A percentile compares a stretch with the other conserved stretches of the same genome.
Conservation (phyloP, 495 filamentous ascomycete species). For the Penicillium ochrochloron region DNA sequence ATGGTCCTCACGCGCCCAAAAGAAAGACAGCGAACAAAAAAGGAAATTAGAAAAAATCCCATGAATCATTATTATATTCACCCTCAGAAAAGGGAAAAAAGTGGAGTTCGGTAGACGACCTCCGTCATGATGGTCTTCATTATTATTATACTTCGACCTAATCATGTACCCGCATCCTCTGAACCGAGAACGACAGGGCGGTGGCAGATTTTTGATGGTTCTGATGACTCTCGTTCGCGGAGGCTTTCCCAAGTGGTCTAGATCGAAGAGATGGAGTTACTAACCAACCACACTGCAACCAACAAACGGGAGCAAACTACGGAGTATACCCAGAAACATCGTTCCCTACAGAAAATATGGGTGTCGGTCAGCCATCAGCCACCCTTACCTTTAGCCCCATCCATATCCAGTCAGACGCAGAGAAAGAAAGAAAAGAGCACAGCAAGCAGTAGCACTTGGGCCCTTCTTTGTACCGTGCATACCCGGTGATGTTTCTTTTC, state of each 20-base stretch:
- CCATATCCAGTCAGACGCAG: slow-evolving; percentile 7
- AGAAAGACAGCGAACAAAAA: not conserved
- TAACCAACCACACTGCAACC: not conserved
- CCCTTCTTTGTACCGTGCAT: slow-evolving; percentile 29
- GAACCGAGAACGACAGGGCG: slow-evolving; percentile 8
- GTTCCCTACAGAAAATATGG: not conserved
- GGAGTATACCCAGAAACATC: not conserved
- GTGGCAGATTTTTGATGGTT: slow-evolving; percentile 4
- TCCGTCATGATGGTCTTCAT: slow-evolving; percentile 22
- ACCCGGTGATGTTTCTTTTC: slow-evolving; percentile 29
- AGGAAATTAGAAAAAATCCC: not conserved
- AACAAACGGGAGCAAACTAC: not conserved
- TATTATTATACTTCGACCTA: slow-evolving; percentile 4
- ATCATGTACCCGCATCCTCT: slow-evolving; percentile 8
- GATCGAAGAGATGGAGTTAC: slow-evolving; percentile 7
- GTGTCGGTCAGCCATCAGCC: slow-evolving; percentile 7
- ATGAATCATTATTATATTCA: not conserved
- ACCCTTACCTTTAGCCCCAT: slow-evolving; percentile 1
- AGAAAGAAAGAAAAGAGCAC: not conserved
- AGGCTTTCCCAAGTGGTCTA: slow-evolving; percentile 27
- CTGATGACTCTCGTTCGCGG: slow-evolving; percentile 7
- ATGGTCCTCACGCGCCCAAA: not conserved
- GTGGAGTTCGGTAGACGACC: slow-evolving; percentile 26
- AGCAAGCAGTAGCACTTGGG: slow-evolving; percentile 9
- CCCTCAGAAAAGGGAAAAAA: not conserved